Percentiles rank a stretch among this genome's conserved stretches.
These are phyloP conservation scores for Monosporozyma yasuniensis DNA, from an alignment of 805 yeast species.

Conservation along the genomic window DNA sequence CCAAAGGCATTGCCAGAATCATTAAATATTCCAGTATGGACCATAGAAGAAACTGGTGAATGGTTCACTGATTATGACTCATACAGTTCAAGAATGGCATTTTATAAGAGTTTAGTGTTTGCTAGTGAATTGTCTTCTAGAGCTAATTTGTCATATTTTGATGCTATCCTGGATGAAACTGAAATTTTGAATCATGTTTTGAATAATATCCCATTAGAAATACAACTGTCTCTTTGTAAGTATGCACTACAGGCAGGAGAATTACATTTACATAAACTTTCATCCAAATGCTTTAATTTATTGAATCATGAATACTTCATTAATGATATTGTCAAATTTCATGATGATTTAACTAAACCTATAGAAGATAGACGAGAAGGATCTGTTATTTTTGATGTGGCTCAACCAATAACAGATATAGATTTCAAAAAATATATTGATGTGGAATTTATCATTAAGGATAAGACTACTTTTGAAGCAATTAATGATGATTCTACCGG, in stretches of 20 bases:
- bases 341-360: background rate
- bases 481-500: conserved; percentile 25
- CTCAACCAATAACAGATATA: background rate
- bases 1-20: conserved; percentile 14
- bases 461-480: conserved; percentile 65
- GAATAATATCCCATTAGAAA: conserved; percentile 71
- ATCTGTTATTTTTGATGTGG: background rate
- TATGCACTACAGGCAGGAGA: conserved; percentile 67
- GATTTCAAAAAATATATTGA: background rate
- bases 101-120: conserved; percentile 61
- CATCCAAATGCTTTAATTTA: conserved; percentile 65
- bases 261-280: conserved; percentile 70
- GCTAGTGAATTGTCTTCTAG: conserved; percentile 91
- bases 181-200: conserved; percentile 52
- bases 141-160: conserved; percentile 76
- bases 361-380: background rate
- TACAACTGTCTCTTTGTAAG: conserved; percentile 77
- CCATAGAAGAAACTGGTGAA: conserved; percentile 73
- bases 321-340: conserved; percentile 56
- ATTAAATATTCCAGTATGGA: conserved; percentile 57
- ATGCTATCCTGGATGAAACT: conserved; percentile 69
- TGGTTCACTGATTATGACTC: conserved; percentile 76
- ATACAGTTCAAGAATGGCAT: conserved; percentile 58
- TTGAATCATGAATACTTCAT: conserved; percentile 79
- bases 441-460: conserved; percentile 49